Percentiles rank a stretch among this genome's conserved stretches.
These are phyloP conservation scores for Pseudoscleropodium purum DNA, from an alignment of 225 moss, liverwort and hornwort genomes.

Conservation along the genomic window DNA sequence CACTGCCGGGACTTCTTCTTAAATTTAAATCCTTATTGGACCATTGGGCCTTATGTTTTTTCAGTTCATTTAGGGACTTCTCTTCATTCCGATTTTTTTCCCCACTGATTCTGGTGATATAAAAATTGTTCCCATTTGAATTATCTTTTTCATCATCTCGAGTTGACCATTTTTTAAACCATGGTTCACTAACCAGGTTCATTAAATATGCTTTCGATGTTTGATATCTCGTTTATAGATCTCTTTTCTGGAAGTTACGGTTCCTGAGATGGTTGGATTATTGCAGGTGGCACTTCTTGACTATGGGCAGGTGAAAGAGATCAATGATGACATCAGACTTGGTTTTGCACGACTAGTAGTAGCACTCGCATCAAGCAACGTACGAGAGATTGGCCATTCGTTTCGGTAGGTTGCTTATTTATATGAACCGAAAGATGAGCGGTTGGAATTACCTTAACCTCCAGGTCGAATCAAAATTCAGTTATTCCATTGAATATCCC, in stretches of 20 bases:
- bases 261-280: background rate
- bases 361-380: slow-evolving; percentile 59
- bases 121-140: background rate
- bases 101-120: background rate
- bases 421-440: background rate
- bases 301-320: slow-evolving; percentile 90
- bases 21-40: background rate
- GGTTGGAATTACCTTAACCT: background rate
- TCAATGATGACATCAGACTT: slow-evolving; percentile 47
- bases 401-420: slow-evolving; percentile 35
- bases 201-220: background rate
- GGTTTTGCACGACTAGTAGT: slow-evolving; percentile 60
- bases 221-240: background rate
- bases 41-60: background rate
- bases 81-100: background rate
- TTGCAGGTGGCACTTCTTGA: slow-evolving; percentile 82
- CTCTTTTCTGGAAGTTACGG: background rate
- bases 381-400: slow-evolving; percentile 35
- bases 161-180: background rate
- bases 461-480: background rate
- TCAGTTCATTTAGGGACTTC: background rate
- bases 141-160: background rate
- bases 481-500: background rate
- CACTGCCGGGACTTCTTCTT: background rate
- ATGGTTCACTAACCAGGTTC: no score